These are phyloP conservation scores for Dentipellis sp. DNA, from an alignment of 768 basidiomycete genomes.

Conservation along the genomic window DNA sequence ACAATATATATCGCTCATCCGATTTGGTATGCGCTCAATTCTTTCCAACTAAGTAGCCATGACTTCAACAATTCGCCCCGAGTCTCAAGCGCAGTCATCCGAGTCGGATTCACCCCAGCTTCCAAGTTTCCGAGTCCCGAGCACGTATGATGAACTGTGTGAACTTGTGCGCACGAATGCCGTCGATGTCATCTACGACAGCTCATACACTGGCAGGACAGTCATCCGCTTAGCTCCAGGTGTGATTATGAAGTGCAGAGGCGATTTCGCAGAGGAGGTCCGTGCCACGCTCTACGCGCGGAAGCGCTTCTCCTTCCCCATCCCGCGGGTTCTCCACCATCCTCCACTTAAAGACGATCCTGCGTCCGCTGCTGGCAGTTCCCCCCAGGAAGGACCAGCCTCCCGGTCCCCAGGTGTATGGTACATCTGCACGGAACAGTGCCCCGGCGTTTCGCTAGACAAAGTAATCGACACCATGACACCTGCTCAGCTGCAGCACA, in stretches of 20 bases:
- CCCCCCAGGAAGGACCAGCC: neutral
- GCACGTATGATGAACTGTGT: neutral
- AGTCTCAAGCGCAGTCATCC: too few species aligned
- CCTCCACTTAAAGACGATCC: neutral
- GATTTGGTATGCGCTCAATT: too few species aligned
- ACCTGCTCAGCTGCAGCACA: constrained; percentile 15
- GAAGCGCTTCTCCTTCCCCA: neutral
- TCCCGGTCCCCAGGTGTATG: constrained; percentile 6
- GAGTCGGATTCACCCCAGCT: too few species aligned
- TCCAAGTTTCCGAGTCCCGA: neutral
- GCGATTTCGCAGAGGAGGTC: neutral
- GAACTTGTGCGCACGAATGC: neutral
- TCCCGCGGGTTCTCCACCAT: neutral
- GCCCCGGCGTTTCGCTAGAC: constrained; percentile 18
- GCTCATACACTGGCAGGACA: neutral
- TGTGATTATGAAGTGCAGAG: neutral
- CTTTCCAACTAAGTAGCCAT: too few species aligned
- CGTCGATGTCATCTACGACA: neutral
- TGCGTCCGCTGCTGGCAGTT: neutral
- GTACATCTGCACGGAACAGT: constrained; percentile 23
- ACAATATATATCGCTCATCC: too few species aligned
- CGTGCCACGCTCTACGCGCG: neutral
- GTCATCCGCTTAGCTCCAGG: neutral
- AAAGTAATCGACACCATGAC: constrained; percentile 19
- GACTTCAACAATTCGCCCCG: too few species aligned